Conservation (phyloP, 768 basidiomycete genomes). For the Mycena galericulata region DNA sequence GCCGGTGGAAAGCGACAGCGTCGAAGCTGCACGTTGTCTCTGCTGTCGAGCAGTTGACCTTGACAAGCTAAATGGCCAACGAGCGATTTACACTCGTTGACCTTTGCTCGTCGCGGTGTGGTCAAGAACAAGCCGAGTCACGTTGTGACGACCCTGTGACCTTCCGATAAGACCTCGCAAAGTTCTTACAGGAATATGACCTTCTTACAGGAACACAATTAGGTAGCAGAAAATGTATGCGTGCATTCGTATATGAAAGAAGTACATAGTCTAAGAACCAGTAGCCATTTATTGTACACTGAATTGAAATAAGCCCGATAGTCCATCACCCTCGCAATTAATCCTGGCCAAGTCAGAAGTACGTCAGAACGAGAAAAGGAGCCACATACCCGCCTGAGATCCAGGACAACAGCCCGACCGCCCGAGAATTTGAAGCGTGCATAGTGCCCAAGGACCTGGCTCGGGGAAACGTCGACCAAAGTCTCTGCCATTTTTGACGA, state of each 20-base stretch:
- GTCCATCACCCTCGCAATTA: not conserved
- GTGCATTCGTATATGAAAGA: too few relatives aligned
- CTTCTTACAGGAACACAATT: too few relatives aligned
- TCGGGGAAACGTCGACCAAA: slow-evolving; percentile 1
- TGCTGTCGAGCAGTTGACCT: not conserved
- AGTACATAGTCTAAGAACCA: too few relatives aligned
- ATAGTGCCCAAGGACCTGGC: slow-evolving; percentile 8
- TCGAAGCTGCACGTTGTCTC: too few relatives aligned
- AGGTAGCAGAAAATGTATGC: too few relatives aligned
- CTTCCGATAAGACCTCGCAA: too few relatives aligned
- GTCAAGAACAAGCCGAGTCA: not conserved
- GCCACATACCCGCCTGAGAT: slow-evolving; percentile 4
- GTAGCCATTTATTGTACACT: too few relatives aligned
- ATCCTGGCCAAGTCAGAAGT: not conserved
- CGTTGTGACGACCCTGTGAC: not conserved
- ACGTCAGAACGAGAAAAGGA: not conserved
- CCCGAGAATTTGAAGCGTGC: slow-evolving; percentile 21
- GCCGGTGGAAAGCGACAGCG: too few relatives aligned
- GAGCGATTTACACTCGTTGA: not conserved
- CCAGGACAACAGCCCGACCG: not conserved
- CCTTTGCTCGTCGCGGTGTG: not conserved
- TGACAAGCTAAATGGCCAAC: not conserved
- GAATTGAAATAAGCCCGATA: not conserved
- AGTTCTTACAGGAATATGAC: too few relatives aligned
- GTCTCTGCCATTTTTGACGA: not conserved